These are phyloP conservation scores for Musa troglodytarum DNA, from an alignment of 176 grass and related monocot species.

Conservation along the genomic window DNA sequence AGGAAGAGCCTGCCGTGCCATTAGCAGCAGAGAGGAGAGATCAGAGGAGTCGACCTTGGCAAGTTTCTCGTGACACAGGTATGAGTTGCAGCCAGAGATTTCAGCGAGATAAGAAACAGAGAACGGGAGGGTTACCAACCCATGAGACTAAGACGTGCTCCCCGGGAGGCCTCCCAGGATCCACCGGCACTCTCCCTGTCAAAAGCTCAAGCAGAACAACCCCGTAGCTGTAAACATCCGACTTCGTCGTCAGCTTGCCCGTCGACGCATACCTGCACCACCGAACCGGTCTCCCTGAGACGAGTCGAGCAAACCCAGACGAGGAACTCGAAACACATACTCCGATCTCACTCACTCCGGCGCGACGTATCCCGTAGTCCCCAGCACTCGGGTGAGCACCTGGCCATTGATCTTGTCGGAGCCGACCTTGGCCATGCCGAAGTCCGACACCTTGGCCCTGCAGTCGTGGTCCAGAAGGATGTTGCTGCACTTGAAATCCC, in stretches of 20 bases:
- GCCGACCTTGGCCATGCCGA: constrained; percentile 88
- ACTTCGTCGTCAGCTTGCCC: constrained; percentile 91
- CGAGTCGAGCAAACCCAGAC: background rate
- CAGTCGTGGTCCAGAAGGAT: constrained; percentile 68
- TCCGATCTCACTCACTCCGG: constrained; percentile 42
- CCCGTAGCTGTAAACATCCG: constrained; percentile 92
- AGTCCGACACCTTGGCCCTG: constrained; percentile 70
- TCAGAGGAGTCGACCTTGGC: too few species aligned
- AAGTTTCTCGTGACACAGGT: too few species aligned
- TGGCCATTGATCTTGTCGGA: constrained; percentile 87
- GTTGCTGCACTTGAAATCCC: constrained; percentile 90
- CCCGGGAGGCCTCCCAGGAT: constrained; percentile 58
- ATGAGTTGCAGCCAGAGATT: background rate
- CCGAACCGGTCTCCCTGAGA: background rate
- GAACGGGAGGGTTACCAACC: constrained; percentile 31
- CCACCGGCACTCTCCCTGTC: constrained; percentile 72
- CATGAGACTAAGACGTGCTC: constrained; percentile 94
- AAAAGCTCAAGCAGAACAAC: constrained; percentile 85
- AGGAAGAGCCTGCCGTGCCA: constrained; percentile 56
- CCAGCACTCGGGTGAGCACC: constrained; percentile 84
- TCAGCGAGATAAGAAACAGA: background rate
- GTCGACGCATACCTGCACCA: constrained; percentile 78
- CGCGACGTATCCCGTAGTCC: constrained; percentile 95
- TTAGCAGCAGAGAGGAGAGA: background rate
- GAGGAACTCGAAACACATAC: too few species aligned